Evolutionary conservation across 495 filamentous ascomycete genomes (phyloP), one percentile per base, ranked within the genome.

Genomic region (Xanthoparmelia taractica): DNA sequence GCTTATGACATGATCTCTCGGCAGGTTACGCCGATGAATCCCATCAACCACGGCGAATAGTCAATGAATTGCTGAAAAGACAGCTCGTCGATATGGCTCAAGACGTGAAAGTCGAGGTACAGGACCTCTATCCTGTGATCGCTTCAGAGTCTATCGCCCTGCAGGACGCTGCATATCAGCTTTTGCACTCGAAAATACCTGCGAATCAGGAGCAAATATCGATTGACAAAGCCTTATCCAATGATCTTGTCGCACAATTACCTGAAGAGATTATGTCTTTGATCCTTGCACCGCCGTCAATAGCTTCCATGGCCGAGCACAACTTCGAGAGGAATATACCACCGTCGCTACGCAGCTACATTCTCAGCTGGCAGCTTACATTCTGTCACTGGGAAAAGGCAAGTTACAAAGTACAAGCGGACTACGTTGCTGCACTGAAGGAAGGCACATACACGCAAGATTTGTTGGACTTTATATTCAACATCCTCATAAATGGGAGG

Each of bases 331-430:
- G 75, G 60, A 60, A 71, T 63, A 73, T 95, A 74, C 75, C 85
- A 70, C 58, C 73, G 27, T 65, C 70, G 0, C 58, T 81, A 67
- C 80, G 89, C 56, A 85, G 86, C 8, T 99, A 96, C 71, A 80
- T 97, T n/a, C 76, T 96, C 34, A 88, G 91, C 47, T 97, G 94
- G 94, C 83, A 90, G 62, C 76, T 97, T 18, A 83, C 96, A 4
- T 97, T 96, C 70, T 91, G 94, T 68, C 88, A 92, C 63, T 94
- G 94, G 71, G 76, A 80, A 57, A 85, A 87, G 50, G 84, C 92
- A 8, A 91, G 92, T 7, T 85, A 87, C 71, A 86, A 89, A 69
- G 85, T 96, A 13, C 87, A 88, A 68, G 82, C 80, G 55, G 85
- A 91, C 68, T 99, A 97, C 70, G 79, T 82, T 0, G 79, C 87